These are phyloP conservation scores for Annulohypoxylon stygium DNA, from an alignment of 495 filamentous ascomycete genomes.

Conservation along the genomic window DNA sequence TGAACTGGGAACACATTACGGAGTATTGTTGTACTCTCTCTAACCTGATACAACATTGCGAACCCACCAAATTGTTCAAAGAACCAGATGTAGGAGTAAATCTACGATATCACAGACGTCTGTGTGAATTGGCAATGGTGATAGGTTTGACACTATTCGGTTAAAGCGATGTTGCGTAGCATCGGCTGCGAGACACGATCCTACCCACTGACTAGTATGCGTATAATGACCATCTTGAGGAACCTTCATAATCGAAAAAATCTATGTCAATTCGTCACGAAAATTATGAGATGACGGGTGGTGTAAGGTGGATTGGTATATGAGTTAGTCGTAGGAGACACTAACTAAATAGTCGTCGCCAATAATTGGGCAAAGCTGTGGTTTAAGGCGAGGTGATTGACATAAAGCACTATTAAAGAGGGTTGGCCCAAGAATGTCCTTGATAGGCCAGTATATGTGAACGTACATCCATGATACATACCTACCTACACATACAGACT, in stretches of 20 bases:
- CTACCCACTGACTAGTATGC: constrained; percentile 21
- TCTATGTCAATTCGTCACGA: constrained; percentile 16
- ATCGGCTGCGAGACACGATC: constrained; percentile 28
- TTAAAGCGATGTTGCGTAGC: constrained; percentile 42
- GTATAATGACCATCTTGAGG: constrained; percentile 27
- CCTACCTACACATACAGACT: constrained; percentile 24
- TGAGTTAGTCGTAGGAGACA: constrained; percentile 39
- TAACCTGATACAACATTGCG: constrained; percentile 22
- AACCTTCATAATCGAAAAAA: constrained; percentile 21
- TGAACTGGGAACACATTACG: constrained; percentile 8
- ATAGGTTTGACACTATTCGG: constrained; percentile 47
- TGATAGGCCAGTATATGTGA: constrained; percentile 26
- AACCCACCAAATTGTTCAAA: constrained; percentile 21
- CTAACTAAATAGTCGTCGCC: constrained; percentile 9
- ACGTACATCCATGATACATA: neutral
- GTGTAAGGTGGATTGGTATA: constrained; percentile 26
- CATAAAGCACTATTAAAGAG: constrained; percentile 24
- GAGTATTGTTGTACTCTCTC: constrained; percentile 6
- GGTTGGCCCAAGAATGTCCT: constrained; percentile 34
- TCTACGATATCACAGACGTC: constrained; percentile 24
- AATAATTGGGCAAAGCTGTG: constrained; percentile 28
- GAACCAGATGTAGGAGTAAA: constrained; percentile 11
- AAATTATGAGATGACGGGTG: constrained; percentile 22
- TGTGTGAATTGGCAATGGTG: constrained; percentile 31
- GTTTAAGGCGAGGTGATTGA: constrained; percentile 30